Percentiles rank a stretch among this genome's conserved stretches.
Conservation (phyloP, 2,329 filamentous ascomycete genomes). For the Cladosporium sp. region DNA sequence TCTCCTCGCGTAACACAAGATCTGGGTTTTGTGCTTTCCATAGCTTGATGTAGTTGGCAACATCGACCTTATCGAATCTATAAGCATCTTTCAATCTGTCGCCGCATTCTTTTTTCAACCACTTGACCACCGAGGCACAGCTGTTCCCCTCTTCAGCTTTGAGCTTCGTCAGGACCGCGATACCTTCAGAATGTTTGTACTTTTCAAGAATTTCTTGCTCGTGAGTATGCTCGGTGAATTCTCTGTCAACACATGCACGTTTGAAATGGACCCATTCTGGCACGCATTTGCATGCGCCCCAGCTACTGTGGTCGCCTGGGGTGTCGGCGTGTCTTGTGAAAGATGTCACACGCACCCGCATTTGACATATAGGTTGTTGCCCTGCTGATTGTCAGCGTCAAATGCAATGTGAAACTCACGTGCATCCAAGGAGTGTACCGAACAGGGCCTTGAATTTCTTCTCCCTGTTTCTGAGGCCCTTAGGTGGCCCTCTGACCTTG, state of each 20-base stretch:
- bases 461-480: conserved; percentile 8
- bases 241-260: conserved; percentile 9
- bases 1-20: conserved; percentile 16
- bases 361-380: conserved; percentile 13
- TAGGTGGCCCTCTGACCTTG: conserved; percentile 10
- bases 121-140: conserved; percentile 18
- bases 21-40: conserved; percentile 20
- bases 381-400: too few species aligned
- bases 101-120: conserved; percentile 20
- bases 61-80: conserved; percentile 18
- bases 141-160: conserved; percentile 23
- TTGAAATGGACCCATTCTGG: conserved; percentile 23
- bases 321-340: conserved; percentile 21
- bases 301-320: conserved; percentile 10
- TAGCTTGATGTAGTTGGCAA: conserved; percentile 18
- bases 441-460: background rate
- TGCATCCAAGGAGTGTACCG: background rate
- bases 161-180: conserved; percentile 20
- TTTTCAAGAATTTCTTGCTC: conserved; percentile 19
- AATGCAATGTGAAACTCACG: too few species aligned
- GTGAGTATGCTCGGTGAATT: conserved; percentile 17
- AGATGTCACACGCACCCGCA: conserved; percentile 18
- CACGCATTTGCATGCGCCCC: conserved; percentile 21
- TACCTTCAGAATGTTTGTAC: conserved; percentile 21
- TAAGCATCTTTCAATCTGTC: conserved; percentile 16